phyloP scores from a whole-genome alignment of 352 stramenopile genomes.

The Elongisporangium anandrum region DNA sequence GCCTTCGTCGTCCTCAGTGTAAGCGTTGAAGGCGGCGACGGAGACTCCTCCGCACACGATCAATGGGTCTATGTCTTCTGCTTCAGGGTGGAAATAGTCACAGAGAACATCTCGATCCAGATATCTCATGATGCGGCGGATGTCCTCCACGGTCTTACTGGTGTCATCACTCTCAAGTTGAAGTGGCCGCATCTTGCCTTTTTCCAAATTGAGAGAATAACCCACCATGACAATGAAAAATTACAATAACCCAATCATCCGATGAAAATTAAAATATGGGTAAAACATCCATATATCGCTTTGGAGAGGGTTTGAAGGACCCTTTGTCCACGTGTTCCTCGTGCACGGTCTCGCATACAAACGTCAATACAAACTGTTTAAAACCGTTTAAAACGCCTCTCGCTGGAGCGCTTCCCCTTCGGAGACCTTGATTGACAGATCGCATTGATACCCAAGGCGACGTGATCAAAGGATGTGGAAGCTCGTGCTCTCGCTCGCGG shows the following conservation, averaged over 20 bases:
- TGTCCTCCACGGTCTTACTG: background rate
- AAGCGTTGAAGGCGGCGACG: background rate
- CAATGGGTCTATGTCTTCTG: background rate
- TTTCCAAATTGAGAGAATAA: background rate
- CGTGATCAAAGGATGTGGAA: conserved; percentile 45
- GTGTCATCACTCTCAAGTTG: background rate
- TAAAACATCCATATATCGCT: background rate
- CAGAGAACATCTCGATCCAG: background rate
- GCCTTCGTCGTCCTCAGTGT: background rate
- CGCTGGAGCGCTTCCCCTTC: background rate
- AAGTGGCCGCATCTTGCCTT: background rate
- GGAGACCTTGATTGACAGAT: conserved; percentile 20
- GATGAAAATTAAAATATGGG: background rate
- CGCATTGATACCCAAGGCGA: conserved; percentile 9
- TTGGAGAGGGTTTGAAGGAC: conserved; percentile 9
- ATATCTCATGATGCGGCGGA: background rate
- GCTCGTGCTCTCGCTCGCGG: conserved; percentile 36
- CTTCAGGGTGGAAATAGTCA: background rate
- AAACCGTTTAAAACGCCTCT: conserved; percentile 15
- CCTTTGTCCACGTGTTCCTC: conserved; percentile 24
- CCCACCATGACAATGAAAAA: background rate
- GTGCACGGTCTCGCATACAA: conserved; percentile 18
- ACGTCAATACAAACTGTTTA: conserved; percentile 28
- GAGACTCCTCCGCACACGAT: background rate
- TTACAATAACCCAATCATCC: conserved; percentile 7